A percentile compares a stretch with the other conserved stretches of the same genome.
These are phyloP conservation scores for Rhizopus microsporus DNA, from an alignment of 371 early-diverging fungal species.

Conservation along the genomic window DNA sequence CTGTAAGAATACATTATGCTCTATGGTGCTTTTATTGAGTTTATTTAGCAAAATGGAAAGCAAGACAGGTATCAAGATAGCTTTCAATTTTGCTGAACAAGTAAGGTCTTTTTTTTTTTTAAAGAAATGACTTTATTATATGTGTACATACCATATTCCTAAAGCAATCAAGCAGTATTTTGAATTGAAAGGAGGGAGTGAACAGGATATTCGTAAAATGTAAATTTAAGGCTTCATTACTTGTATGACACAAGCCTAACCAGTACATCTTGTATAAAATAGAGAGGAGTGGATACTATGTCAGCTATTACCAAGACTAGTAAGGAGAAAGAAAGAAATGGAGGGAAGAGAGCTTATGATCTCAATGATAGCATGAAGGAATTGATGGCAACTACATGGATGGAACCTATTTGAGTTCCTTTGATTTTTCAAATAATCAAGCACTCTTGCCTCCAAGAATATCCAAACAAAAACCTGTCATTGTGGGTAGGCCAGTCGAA, in stretches of 20 bases:
- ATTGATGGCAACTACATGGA: constrained; percentile 19
- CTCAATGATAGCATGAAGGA: constrained; percentile 8
- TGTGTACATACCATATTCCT: not conserved
- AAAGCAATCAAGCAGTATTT: constrained; percentile 20
- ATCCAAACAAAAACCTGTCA: not conserved
- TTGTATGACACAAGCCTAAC: not conserved
- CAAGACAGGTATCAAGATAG: constrained; percentile 10
- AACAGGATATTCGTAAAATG: constrained; percentile 15
- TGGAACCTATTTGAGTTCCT: constrained; percentile 22
- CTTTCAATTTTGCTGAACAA: constrained; percentile 17
- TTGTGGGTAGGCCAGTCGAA: not conserved
- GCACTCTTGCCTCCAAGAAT: not conserved
- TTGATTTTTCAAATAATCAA: not conserved
- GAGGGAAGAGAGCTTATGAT: not conserved
- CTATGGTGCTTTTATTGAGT: not conserved
- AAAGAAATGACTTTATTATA: not conserved
- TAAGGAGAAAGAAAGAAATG: constrained; percentile 4
- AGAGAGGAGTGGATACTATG: constrained; percentile 8
- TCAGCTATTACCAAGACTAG: constrained; percentile 18
- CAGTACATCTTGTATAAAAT: constrained; percentile 1
- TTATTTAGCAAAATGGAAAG: constrained; percentile 5
- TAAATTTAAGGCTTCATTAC: constrained; percentile 10
- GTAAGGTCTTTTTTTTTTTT: constrained; percentile 15
- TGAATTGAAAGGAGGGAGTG: constrained; percentile 17
- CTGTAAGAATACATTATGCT: not conserved